These are phyloP conservation scores for Dactylellina haptotyla DNA, from an alignment of 2,329 filamentous ascomycete species.

Conservation along the genomic window DNA sequence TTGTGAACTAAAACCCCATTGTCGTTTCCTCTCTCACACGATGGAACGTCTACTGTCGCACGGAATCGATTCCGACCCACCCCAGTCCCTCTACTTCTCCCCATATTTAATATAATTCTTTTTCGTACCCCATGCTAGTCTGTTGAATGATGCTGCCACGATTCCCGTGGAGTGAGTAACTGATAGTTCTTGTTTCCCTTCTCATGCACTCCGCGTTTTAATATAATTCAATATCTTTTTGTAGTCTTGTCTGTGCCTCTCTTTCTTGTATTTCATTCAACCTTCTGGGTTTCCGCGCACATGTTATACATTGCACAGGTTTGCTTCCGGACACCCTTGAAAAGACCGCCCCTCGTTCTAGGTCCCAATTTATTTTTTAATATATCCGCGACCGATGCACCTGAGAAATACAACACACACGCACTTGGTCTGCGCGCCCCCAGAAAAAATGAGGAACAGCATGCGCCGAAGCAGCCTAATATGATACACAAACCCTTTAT, in stretches of 20 bases:
- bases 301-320: no score
- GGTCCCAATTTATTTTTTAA: slow-evolving; percentile 19
- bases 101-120: not conserved
- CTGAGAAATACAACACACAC: slow-evolving; percentile 12
- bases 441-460: no score
- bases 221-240: slow-evolving; percentile 19
- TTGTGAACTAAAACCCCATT: no score
- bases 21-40: no score
- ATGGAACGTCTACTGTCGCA: not conserved
- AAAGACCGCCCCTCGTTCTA: not conserved
- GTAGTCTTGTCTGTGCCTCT: not conserved
- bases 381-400: slow-evolving; percentile 32
- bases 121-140: not conserved
- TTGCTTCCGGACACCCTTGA: no score
- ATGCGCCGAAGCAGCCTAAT: slow-evolving; percentile 31
- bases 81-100: not conserved
- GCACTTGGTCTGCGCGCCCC: no score
- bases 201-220: slow-evolving; percentile 34
- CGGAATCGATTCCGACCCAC: not conserved
- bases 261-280: not conserved
- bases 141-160: not conserved
- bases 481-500: not conserved
- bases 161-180: not conserved
- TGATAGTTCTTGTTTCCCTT: not conserved
- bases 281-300: slow-evolving; percentile 29